phyloP scores from a whole-genome alignment of 2,329 filamentous ascomycete genomes.

The Emericellopsis atlantica region DNA sequence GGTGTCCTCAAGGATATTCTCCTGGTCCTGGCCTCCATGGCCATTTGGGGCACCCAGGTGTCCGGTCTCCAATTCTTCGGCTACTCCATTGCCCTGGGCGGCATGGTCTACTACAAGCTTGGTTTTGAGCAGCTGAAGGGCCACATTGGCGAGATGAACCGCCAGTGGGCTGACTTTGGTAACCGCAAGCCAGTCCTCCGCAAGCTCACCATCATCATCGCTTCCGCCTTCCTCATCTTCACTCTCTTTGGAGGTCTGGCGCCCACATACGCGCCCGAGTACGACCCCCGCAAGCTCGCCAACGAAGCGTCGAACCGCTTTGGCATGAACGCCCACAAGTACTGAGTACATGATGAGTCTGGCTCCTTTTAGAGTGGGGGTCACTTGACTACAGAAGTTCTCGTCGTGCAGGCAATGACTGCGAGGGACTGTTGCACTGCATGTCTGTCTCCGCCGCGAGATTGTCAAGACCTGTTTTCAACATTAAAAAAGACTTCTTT shows the following conservation, averaged over 20 bases:
- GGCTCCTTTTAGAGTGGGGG: too few relatives aligned
- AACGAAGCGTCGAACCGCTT: conserved; percentile 36
- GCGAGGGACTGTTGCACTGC: too few relatives aligned
- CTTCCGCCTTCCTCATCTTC: conserved; percentile 52
- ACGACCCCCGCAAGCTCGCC: conserved; percentile 36
- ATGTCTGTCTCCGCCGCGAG: too few relatives aligned
- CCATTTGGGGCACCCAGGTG: conserved; percentile 69
- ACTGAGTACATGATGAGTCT: not conserved
- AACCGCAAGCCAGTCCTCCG: conserved; percentile 63
- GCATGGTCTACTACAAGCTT: conserved; percentile 75
- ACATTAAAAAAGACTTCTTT: too few relatives aligned
- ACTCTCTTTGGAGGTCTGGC: conserved; percentile 57
- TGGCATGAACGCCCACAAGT: conserved; percentile 18
- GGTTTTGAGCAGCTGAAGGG: conserved; percentile 73
- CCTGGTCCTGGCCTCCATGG: conserved; percentile 66
- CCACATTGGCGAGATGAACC: conserved; percentile 57
- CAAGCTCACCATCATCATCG: conserved; percentile 60
- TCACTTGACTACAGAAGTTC: too few relatives aligned
- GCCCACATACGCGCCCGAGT: conserved; percentile 43
- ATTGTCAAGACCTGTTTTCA: too few relatives aligned
- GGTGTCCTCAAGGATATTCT: conserved; percentile 83
- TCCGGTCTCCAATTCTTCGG: conserved; percentile 69
- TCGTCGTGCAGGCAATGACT: too few relatives aligned
- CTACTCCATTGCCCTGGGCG: conserved; percentile 66
- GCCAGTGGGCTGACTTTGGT: conserved; percentile 80